Conservation (phyloP, 2,329 filamentous ascomycete species). For the Diaporthe citri region DNA sequence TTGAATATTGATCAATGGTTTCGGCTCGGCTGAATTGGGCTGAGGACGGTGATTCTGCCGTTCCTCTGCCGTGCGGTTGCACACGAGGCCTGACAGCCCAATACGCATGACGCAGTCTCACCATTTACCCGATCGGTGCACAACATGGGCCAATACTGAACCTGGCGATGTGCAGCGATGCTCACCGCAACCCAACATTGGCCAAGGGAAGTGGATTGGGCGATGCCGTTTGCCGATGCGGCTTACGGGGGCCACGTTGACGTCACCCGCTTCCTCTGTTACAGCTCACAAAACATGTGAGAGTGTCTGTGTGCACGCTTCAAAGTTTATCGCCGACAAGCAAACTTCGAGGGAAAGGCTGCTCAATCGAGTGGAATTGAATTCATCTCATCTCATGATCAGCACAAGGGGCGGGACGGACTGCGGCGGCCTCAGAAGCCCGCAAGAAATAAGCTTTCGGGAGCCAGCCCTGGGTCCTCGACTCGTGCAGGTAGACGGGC, state of each 20-base stretch:
- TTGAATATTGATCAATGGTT: not conserved
- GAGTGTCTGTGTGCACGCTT: not conserved
- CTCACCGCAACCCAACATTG: not conserved
- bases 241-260: not conserved
- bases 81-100: not conserved
- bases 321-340: not conserved
- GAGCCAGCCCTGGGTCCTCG: not conserved
- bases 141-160: not conserved
- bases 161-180: not conserved
- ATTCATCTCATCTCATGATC: slow-evolving; percentile 16
- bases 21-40: slow-evolving; percentile 3
- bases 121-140: not conserved
- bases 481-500: not conserved
- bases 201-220: not conserved
- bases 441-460: slow-evolving; percentile 16
- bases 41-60: not conserved
- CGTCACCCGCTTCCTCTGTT: not conserved
- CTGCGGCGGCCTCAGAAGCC: not conserved
- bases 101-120: not conserved
- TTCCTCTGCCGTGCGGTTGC: not conserved
- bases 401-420: not conserved
- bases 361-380: not conserved
- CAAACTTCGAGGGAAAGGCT: not conserved
- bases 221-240: not conserved
- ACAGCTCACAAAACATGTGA: not conserved